These are phyloP conservation scores for Collybiopsis luxurians DNA, from an alignment of 768 basidiomycete genomes.

Conservation along the genomic window DNA sequence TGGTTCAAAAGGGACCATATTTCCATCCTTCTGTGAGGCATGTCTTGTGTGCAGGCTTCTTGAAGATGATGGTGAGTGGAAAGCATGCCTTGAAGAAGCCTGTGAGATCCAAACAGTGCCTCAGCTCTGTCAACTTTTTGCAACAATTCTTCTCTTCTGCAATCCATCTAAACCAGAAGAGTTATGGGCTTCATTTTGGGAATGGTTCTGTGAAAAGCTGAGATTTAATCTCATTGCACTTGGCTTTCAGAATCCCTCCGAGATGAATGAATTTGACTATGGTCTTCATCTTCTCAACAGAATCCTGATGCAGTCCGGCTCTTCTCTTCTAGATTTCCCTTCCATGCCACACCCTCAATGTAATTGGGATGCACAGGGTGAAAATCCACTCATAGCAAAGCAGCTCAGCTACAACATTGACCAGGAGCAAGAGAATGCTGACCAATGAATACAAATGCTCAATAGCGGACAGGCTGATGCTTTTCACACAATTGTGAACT, in stretches of 20 bases:
- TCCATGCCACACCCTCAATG: constrained; percentile 27
- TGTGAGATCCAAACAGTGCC: constrained; percentile 33
- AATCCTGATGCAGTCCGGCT: constrained; percentile 22
- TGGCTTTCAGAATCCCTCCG: constrained; percentile 16
- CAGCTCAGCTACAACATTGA: constrained; percentile 26
- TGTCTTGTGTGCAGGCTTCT: constrained; percentile 29
- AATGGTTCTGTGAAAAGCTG: constrained; percentile 41
- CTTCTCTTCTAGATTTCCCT: constrained; percentile 20
- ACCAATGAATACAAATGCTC: constrained; percentile 5
- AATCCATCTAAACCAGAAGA: constrained; percentile 26
- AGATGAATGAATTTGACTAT: constrained; percentile 33
- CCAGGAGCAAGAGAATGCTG: constrained; percentile 6
- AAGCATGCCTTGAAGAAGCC: constrained; percentile 35
- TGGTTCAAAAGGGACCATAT: neutral
- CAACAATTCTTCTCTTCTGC: constrained; percentile 30
- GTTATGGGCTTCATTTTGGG: constrained; percentile 36
- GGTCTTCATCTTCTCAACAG: constrained; percentile 32
- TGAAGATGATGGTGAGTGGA: constrained; percentile 35
- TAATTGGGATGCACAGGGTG: constrained; percentile 20
- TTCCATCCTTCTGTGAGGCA: constrained; percentile 17
- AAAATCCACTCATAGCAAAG: constrained; percentile 29
- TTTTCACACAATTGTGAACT: constrained; percentile 24
- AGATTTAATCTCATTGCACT: constrained; percentile 14
- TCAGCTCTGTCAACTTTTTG: constrained; percentile 35
- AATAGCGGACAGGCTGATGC: constrained; percentile 27